Percentiles rank a stretch among this genome's conserved stretches.
Conservation (phyloP, 1,139 yeast genomes). For the Suhomyces chickasaworum region DNA sequence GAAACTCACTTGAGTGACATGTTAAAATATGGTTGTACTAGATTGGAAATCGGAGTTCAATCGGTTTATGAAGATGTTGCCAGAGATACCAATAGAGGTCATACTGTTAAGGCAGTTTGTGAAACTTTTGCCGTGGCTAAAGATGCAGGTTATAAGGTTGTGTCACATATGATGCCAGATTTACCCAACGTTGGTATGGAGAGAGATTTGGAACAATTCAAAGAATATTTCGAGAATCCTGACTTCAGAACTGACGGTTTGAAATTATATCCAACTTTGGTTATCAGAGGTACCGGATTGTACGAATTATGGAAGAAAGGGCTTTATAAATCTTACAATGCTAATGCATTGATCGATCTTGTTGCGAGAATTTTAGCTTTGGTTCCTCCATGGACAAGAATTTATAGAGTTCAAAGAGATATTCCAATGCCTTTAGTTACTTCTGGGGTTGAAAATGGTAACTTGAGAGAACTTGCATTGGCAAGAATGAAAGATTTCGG, state of each 20-base stretch:
- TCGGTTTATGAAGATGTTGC: conserved; percentile 98
- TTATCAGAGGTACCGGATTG: conserved; percentile 95
- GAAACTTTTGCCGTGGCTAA: conserved; percentile 94
- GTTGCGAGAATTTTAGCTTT: conserved; percentile 94
- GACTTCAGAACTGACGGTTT: conserved; percentile 96
- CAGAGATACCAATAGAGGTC: conserved; percentile 97
- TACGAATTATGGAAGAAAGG: conserved; percentile 98
- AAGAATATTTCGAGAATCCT: conserved; percentile 96
- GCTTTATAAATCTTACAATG: conserved; percentile 88
- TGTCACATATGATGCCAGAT: conserved; percentile 99
- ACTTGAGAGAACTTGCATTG: conserved; percentile 88
- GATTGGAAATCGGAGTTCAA: conserved; percentile 96
- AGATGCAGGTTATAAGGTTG: conserved; percentile 97
- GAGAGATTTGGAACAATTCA: conserved; percentile 92
- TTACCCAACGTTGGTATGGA: conserved; percentile 98
- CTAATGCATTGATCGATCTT: conserved; percentile 88
- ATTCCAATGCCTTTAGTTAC: conserved; percentile 99
- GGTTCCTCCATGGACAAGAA: conserved; percentile 99
- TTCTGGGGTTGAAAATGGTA: conserved; percentile 98
- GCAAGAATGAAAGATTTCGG: conserved; percentile 99
- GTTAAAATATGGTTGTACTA: conserved; percentile 94
- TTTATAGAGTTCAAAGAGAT: conserved; percentile 97
- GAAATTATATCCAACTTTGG: conserved; percentile 92
- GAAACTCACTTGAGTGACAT: conserved; percentile 93
- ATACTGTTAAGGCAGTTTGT: conserved; percentile 93